Evolutionary conservation across 2,329 filamentous ascomycete species (phyloP).

Genomic region (Fusarium pilosicola): DNA sequence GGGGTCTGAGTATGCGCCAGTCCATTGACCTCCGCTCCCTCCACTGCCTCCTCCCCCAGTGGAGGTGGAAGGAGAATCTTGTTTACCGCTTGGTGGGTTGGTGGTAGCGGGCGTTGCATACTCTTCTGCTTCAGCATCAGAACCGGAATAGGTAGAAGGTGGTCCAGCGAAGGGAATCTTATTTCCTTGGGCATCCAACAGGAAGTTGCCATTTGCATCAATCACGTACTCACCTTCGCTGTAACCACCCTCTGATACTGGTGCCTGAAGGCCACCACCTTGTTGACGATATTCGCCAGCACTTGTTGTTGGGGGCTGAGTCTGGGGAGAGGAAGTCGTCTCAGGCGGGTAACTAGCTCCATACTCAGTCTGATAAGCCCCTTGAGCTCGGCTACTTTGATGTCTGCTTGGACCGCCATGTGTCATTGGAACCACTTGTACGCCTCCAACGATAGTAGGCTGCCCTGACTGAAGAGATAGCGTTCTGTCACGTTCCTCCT

Average conservation of each 20-base stretch:
- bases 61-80: constrained; percentile 46
- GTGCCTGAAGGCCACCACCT: constrained; percentile 35
- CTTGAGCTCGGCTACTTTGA: constrained; percentile 54
- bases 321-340: constrained; percentile 56
- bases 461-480: constrained; percentile 86
- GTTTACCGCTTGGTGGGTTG: constrained; percentile 50
- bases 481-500: constrained; percentile 90
- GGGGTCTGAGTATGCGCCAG: constrained; percentile 52
- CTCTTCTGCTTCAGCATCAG: constrained; percentile 66
- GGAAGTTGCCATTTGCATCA: constrained; percentile 69
- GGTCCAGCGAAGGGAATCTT: constrained; percentile 64
- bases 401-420: constrained; percentile 71
- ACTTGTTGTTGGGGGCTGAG: constrained; percentile 46
- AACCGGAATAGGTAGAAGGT: constrained; percentile 57
- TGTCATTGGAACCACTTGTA: constrained; percentile 94
- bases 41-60: constrained; percentile 53
- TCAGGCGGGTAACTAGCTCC: constrained; percentile 49
- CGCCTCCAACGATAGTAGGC: constrained; percentile 88
- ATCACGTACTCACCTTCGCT: constrained; percentile 78
- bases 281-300: constrained; percentile 45
- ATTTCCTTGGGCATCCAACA: constrained; percentile 69
- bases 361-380: constrained; percentile 46
- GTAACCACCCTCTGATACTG: constrained; percentile 68
- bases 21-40: constrained; percentile 52
- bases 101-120: constrained; percentile 64